Percentiles rank a stretch among this genome's conserved stretches.
Evolutionary conservation across 768 basidiomycete genomes (phyloP).

Genomic region (Suillus plorans): DNA sequence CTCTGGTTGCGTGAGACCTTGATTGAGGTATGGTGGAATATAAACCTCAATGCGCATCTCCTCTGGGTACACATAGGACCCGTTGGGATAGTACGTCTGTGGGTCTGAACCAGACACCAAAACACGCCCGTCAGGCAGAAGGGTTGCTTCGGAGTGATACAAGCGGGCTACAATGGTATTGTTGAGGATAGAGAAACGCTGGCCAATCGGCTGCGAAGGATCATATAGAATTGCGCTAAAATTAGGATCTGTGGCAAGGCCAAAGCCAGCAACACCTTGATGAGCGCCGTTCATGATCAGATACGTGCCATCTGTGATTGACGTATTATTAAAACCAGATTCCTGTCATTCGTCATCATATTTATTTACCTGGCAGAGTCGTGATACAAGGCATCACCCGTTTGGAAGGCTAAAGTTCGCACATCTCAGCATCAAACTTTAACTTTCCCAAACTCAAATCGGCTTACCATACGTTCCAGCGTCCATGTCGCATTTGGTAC

Average conservation of each 20-base stretch:
- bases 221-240: slow-evolving; percentile 68
- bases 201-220: slow-evolving; percentile 54
- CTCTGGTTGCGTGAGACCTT: slow-evolving; percentile 59
- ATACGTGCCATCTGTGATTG: slow-evolving; percentile 55
- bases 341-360: slow-evolving; percentile 6
- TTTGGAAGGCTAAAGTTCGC: slow-evolving; percentile 50
- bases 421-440: neutral
- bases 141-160: slow-evolving; percentile 77
- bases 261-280: slow-evolving; percentile 73
- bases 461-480: slow-evolving; percentile 74
- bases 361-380: slow-evolving; percentile 50
- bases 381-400: slow-evolving; percentile 80
- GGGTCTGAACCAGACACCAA: slow-evolving; percentile 79
- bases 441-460: neutral
- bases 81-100: slow-evolving; percentile 43
- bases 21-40: slow-evolving; percentile 80
- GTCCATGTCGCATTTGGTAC: slow-evolving; percentile 60
- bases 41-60: slow-evolving; percentile 82
- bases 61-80: slow-evolving; percentile 55
- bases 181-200: slow-evolving; percentile 65
- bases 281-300: slow-evolving; percentile 76
- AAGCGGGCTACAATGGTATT: slow-evolving; percentile 71
- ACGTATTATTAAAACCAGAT: neutral
- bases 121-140: slow-evolving; percentile 74
- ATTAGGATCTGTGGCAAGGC: slow-evolving; percentile 64